Base-by-base conservation (phyloP, 192 early-diverging fungal genomes). In the Mortierella hygrophila region DNA sequence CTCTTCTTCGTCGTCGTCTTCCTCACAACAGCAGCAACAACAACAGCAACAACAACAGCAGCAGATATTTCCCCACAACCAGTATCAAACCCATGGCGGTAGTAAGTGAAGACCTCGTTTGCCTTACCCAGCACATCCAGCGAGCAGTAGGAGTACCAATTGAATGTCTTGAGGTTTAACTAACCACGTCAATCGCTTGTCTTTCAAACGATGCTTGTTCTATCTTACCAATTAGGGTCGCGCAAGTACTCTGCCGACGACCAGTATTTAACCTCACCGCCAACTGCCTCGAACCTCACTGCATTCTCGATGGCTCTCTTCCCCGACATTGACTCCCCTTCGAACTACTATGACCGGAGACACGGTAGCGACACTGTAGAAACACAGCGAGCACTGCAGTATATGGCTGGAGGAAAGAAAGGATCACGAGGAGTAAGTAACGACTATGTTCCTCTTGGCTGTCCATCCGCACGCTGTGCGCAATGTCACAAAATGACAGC, bases 201-300 rank as follows among this genome's bases (percentile, higher is more conserved):
- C 60, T 15, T 46, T 46, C 44, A 46, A 44, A 46, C 11, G 44
- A 0, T 11, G 44, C 13, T 46, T 46, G 44, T 46, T 46, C 13
- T 46, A 46, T 1, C n/a, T 32, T 3, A 11, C 18, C 23, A 35
- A 32, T 15, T 46, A 81, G 83, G 78, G 21, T 79, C 83, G 3
- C 78, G 83, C 18, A 85, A 85, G 54, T 68, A 54, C n/a, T 85
- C 78, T 4, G 70, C 74, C 16, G 83, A 85, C 47, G 83, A 85
- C 47, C 70, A 63, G 21, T 80, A 72, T 37, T 16, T 57, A 11
- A 26, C 54, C 3, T 57, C 73, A 5, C 37, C 70, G 9, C 57
- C 46, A 10, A 26, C 78, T 21, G 68, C 69, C 9, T 76, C 83
- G 4, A 68, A n/a, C 16, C 49, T 73, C 8, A 63, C 75, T 47